These are phyloP conservation scores for Silybum marianum DNA, from an alignment of 129 eudicot species.

Conservation along the genomic window DNA sequence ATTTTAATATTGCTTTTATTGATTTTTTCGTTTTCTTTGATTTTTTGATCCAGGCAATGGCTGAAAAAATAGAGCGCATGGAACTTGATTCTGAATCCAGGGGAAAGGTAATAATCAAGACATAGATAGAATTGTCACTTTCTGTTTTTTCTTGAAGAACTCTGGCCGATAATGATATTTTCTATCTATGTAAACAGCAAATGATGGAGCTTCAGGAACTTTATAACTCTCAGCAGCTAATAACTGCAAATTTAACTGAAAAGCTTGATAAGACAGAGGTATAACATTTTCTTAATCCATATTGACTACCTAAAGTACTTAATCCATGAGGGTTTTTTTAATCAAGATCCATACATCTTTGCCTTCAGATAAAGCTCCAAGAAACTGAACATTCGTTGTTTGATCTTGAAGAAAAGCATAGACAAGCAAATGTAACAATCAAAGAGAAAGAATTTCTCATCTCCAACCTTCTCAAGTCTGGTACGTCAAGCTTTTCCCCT, in stretches of 20 bases:
- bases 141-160: neutral
- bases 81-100: slow-evolving; percentile 71
- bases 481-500: slow-evolving; percentile 39
- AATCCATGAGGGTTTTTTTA: neutral
- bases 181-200: slow-evolving; percentile 50
- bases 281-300: neutral
- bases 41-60: slow-evolving; percentile 57
- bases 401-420: slow-evolving; percentile 91
- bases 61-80: slow-evolving; percentile 86
- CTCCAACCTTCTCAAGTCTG: slow-evolving; percentile 87
- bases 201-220: slow-evolving; percentile 66
- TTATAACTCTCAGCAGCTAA: slow-evolving; percentile 62
- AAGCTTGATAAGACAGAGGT: slow-evolving; percentile 81
- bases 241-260: slow-evolving; percentile 59
- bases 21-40: neutral
- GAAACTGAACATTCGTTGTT: slow-evolving; percentile 87
- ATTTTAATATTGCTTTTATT: neutral
- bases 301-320: neutral
- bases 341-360: slow-evolving; percentile 16
- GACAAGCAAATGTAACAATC: slow-evolving; percentile 92
- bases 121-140: neutral
- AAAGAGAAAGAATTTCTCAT: slow-evolving; percentile 92
- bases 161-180: neutral
- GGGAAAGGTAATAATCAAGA: slow-evolving; percentile 56
- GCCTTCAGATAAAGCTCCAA: slow-evolving; percentile 78